Conservation (phyloP, 2,329 filamentous ascomycete genomes). For the Pseudogymnoascus sp. region DNA sequence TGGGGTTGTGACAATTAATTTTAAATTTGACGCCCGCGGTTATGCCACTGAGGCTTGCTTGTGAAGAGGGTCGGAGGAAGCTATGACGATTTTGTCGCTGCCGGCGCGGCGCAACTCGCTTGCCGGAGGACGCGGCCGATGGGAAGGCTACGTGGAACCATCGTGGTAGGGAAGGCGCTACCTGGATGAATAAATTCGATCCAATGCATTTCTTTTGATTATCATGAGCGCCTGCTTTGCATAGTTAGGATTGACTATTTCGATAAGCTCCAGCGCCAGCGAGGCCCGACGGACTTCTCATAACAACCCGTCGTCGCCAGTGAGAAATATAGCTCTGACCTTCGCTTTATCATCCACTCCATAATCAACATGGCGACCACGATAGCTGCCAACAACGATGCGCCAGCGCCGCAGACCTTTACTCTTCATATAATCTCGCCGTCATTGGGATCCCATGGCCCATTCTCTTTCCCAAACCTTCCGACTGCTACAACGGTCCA, state of each 20-base stretch:
- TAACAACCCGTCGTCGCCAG: neutral
- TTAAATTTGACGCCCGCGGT: conserved; percentile 4
- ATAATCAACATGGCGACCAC: conserved; percentile 8
- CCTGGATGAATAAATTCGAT: conserved; percentile 7
- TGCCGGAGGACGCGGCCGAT: conserved; percentile 4
- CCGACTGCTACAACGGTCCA: conserved; percentile 44
- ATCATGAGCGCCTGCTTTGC: neutral
- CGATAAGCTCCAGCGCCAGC: neutral
- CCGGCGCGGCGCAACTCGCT: conserved; percentile 1
- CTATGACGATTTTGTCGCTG: conserved; percentile 7
- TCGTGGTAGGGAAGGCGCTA: neutral
- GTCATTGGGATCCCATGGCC: conserved; percentile 43
- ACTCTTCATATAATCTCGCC: conserved; percentile 53
- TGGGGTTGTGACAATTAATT: neutral
- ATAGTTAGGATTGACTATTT: neutral
- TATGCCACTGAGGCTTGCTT: conserved; percentile 7
- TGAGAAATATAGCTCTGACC: neutral
- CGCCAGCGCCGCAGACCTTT: conserved; percentile 30
- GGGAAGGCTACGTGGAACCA: conserved; percentile 8
- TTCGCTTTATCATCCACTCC: neutral
- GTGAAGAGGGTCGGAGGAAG: neutral
- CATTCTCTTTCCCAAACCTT: conserved; percentile 41
- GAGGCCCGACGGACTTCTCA: neutral
- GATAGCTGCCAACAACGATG: neutral
- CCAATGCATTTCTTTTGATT: neutral